phyloP scores from a whole-genome alignment of 1,284 basidiomycete species.

The Phylloporus gajari region DNA sequence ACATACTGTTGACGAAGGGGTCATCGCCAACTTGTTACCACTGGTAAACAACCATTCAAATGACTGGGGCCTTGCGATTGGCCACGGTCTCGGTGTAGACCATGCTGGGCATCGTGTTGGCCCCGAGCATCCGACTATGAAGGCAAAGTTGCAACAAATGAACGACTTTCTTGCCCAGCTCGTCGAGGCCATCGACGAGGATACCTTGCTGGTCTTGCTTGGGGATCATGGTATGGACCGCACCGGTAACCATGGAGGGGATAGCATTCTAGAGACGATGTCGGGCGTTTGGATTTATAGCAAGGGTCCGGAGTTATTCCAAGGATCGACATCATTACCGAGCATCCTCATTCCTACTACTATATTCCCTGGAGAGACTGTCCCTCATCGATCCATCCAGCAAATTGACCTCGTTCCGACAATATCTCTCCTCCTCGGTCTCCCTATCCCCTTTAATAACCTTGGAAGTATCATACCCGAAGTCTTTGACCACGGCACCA shows the following conservation, averaged over 20 bases:
- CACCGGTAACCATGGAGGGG: conserved; percentile 96
- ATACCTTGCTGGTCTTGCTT: conserved; percentile 90
- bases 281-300: conserved; percentile 94
- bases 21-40: conserved; percentile 86
- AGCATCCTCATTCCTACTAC: conserved; percentile 61
- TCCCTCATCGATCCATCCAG: conserved; percentile 76
- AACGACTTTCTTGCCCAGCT: conserved; percentile 80
- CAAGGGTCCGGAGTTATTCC: conserved; percentile 63
- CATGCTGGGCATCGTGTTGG: conserved; percentile 96
- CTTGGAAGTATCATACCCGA: conserved; percentile 94
- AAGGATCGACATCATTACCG: conserved; percentile 52
- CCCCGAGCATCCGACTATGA: conserved; percentile 89
- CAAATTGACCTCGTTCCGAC: conserved; percentile 97
- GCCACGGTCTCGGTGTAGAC: conserved; percentile 97
- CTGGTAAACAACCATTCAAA: conserved; percentile 46
- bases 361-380: conserved; percentile 69
- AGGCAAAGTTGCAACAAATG: conserved; percentile 87
- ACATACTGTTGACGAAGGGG: conserved; percentile 94
- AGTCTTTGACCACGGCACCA: conserved; percentile 69
- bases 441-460: conserved; percentile 96
- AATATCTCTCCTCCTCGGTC: conserved; percentile 88
- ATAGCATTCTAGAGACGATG: conserved; percentile 86
- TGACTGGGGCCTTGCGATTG: conserved; percentile 88
- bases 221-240: conserved; percentile 99
- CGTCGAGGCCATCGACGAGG: conserved; percentile 73